Percentiles rank a stretch among this genome's conserved stretches.
These are phyloP conservation scores for Haplographium delicatum DNA, from an alignment of 495 filamentous ascomycete species.

Conservation along the genomic window DNA sequence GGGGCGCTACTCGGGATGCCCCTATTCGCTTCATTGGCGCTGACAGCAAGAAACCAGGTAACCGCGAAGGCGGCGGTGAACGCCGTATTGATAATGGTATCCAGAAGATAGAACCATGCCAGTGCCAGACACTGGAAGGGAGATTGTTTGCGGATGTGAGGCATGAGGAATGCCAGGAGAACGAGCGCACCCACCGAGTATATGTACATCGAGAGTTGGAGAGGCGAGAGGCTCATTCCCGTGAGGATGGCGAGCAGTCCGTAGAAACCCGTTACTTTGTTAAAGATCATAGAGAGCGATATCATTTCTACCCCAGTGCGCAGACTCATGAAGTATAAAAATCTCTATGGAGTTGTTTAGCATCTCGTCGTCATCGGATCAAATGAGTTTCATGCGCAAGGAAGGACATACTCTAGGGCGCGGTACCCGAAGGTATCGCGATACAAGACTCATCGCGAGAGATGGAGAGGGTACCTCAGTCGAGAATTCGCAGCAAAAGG, in stretches of 20 bases:
- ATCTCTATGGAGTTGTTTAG: conserved; percentile 31
- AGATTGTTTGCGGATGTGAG: conserved; percentile 63
- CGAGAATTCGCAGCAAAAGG: too few relatives aligned
- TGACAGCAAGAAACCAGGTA: conserved; percentile 73
- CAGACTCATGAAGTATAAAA: conserved; percentile 79
- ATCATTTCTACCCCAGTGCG: conserved; percentile 80
- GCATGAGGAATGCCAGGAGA: conserved; percentile 55
- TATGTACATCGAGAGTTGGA: conserved; percentile 77
- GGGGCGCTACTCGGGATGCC: conserved; percentile 30
- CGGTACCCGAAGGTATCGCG: conserved; percentile 51
- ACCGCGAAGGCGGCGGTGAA: conserved; percentile 77
- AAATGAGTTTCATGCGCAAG: neutral
- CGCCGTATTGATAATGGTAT: conserved; percentile 67
- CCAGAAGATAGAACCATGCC: conserved; percentile 74
- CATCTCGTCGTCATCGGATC: neutral
- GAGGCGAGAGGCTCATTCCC: conserved; percentile 53
- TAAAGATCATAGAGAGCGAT: conserved; percentile 71
- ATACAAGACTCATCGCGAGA: conserved; percentile 21
- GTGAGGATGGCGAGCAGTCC: conserved; percentile 80
- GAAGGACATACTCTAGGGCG: conserved; percentile 47
- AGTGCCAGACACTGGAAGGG: conserved; percentile 65
- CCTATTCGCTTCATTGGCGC: conserved; percentile 36
- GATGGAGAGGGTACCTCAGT: too few relatives aligned
- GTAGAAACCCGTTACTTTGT: conserved; percentile 84
- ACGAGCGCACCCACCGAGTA: conserved; percentile 68